Evolutionary conservation across 2,329 filamentous ascomycete genomes (phyloP).

Genomic region (Chaetomium sp.): DNA sequence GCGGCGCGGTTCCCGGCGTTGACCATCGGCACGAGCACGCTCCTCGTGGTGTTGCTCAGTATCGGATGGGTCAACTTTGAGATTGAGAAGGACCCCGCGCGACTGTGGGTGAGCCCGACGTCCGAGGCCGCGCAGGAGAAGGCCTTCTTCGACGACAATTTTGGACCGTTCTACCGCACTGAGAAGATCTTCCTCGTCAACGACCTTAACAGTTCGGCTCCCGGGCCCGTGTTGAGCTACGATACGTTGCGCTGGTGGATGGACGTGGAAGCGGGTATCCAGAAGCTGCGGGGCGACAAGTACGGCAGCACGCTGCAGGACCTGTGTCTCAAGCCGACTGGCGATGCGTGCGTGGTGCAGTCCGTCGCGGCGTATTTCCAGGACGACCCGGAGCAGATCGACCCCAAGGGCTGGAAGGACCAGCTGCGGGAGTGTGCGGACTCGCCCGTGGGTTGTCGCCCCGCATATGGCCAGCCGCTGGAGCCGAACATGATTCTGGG

Average conservation of each 20-base stretch:
- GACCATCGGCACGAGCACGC: conserved; percentile 70
- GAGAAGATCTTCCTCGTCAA: conserved; percentile 94
- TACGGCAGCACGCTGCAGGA: conserved; percentile 68
- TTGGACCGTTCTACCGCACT: conserved; percentile 91
- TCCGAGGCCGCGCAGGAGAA: conserved; percentile 91
- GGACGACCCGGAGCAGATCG: conserved; percentile 55
- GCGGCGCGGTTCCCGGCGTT: conserved; percentile 79
- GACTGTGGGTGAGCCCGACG: conserved; percentile 92
- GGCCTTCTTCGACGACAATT: conserved; percentile 84
- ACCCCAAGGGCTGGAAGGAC: conserved; percentile 62
- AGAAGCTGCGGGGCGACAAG: conserved; percentile 61
- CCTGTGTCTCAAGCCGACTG: conserved; percentile 90
- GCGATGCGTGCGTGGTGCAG: conserved; percentile 84
- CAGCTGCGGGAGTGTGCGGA: conserved; percentile 67
- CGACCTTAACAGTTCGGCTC: conserved; percentile 58
- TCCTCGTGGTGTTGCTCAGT: conserved; percentile 72
- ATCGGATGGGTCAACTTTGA: conserved; percentile 82
- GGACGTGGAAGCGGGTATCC: conserved; percentile 73
- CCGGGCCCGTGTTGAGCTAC: conserved; percentile 76
- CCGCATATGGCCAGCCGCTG: conserved; percentile 82
- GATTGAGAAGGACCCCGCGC: conserved; percentile 84
- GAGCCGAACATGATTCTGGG: conserved; percentile 81
- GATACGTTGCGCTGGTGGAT: conserved; percentile 94
- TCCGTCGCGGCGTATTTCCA: conserved; percentile 87
- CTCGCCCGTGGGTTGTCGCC: conserved; percentile 78